A percentile compares a stretch with the other conserved stretches of the same genome.
phyloP scores from a whole-genome alignment of 306 rosid species.

The Coriaria nepalensis region DNA sequence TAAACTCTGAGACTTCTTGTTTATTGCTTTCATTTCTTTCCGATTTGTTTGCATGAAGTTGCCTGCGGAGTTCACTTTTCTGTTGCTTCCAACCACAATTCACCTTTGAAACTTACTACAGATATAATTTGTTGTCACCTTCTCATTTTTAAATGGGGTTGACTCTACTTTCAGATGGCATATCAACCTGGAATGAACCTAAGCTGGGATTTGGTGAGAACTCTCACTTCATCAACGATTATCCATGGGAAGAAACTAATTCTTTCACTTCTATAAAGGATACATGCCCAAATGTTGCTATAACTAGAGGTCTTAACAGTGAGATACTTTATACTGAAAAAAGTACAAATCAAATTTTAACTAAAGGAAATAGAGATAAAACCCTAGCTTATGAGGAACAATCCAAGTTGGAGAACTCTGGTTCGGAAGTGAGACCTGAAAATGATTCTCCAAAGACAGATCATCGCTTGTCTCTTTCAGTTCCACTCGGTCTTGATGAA shows the following conservation, averaged over 20 bases:
- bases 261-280: conserved; percentile 18
- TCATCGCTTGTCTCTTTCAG: conserved; percentile 29
- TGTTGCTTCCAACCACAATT: too few relatives aligned
- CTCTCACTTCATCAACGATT: conserved; percentile 16
- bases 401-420: conserved; percentile 23
- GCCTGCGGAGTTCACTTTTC: background rate
- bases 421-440: conserved; percentile 30
- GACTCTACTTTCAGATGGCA: conserved; percentile 22
- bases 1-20: too few relatives aligned
- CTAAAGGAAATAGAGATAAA: conserved; percentile 16
- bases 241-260: conserved; percentile 12
- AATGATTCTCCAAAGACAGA: conserved; percentile 36
- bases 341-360: conserved; percentile 7
- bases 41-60: too few relatives aligned
- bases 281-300: conserved; percentile 16
- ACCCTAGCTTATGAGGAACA: conserved; percentile 18
- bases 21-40: too few relatives aligned
- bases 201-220: conserved; percentile 23
- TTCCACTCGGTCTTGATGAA: conserved; percentile 85
- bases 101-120: too few relatives aligned
- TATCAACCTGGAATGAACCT: conserved; percentile 43
- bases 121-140: background rate
- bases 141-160: conserved; percentile 36
- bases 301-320: conserved; percentile 15
- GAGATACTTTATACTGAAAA: conserved; percentile 24